phyloP scores from a whole-genome alignment of 768 basidiomycete genomes.

The Psilocybe sp. region DNA sequence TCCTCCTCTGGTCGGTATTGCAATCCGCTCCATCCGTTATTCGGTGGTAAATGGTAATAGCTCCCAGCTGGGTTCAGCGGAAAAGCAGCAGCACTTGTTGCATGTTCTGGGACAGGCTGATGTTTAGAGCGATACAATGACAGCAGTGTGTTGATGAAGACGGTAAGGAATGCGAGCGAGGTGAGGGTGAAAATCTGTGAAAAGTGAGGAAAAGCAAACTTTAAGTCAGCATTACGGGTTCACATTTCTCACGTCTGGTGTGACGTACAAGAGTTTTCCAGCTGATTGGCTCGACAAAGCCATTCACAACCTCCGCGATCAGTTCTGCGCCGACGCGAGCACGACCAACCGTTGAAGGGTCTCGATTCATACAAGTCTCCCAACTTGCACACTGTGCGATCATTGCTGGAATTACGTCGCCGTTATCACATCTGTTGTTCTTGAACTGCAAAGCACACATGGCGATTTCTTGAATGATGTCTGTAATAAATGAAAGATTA shows the following conservation, averaged over 20 bases:
- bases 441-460: constrained; percentile 80
- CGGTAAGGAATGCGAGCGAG: constrained; percentile 71
- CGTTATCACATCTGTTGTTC: constrained; percentile 72
- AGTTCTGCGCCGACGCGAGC: constrained; percentile 91
- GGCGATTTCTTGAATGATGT: constrained; percentile 90
- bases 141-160: constrained; percentile 79
- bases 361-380: constrained; percentile 95
- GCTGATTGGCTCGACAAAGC: constrained; percentile 95
- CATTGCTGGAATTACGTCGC: constrained; percentile 83
- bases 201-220: neutral
- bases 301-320: constrained; percentile 93
- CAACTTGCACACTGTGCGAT: constrained; percentile 80
- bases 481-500: constrained; percentile 34
- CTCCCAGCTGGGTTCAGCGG: constrained; percentile 46
- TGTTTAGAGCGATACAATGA: constrained; percentile 73
- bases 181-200: constrained; percentile 68
- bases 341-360: constrained; percentile 85
- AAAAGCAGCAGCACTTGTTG: constrained; percentile 37
- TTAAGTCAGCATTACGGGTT: constrained; percentile 7
- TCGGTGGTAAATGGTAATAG: constrained; percentile 44
- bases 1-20: constrained; percentile 36
- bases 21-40: constrained; percentile 41
- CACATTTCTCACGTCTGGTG: constrained; percentile 5
- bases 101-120: constrained; percentile 35
- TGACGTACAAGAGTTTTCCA: constrained; percentile 90